Conservation (phyloP, 495 filamentous ascomycete genomes). For the Letharia columbiana region DNA sequence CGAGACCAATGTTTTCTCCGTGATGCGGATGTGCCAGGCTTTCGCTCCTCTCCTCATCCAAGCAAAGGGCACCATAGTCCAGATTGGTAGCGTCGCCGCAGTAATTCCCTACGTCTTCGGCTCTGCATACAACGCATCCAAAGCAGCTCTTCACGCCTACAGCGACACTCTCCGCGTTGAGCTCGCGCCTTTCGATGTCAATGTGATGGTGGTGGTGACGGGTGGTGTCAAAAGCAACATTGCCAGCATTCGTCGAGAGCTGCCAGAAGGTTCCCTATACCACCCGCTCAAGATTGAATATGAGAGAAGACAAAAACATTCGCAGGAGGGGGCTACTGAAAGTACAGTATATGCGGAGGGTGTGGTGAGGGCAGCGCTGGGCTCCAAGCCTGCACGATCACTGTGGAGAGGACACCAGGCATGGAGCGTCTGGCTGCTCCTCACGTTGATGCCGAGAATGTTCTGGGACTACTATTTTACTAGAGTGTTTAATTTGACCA, state of each 20-base stretch:
- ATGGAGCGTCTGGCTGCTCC: slow-evolving; percentile 42
- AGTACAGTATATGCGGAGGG: slow-evolving; percentile 45
- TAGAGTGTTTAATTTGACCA: slow-evolving; percentile 28
- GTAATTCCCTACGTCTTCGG: slow-evolving; percentile 49
- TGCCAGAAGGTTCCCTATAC: slow-evolving; percentile 46
- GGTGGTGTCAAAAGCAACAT: slow-evolving; percentile 55
- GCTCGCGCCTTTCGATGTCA: slow-evolving; percentile 39
- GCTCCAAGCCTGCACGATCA: slow-evolving; percentile 39
- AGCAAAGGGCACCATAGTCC: slow-evolving; percentile 52
- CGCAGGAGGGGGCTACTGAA: slow-evolving; percentile 48
- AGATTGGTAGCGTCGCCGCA: slow-evolving; percentile 50
- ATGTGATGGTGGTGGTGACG: slow-evolving; percentile 48
- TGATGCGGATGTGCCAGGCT: slow-evolving; percentile 51
- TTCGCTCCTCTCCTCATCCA: slow-evolving; percentile 52
- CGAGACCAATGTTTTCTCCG: slow-evolving; percentile 51
- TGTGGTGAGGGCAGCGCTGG: slow-evolving; percentile 48
- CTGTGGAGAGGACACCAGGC: slow-evolving; percentile 46
- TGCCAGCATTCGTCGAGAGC: slow-evolving; percentile 40
- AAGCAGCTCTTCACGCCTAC: slow-evolving; percentile 55
- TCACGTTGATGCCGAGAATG: slow-evolving; percentile 40
- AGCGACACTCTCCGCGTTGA: slow-evolving; percentile 53
- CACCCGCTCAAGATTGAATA: slow-evolving; percentile 44
- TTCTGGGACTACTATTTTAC: slow-evolving; percentile 29
- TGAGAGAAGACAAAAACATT: slow-evolving; percentile 43
- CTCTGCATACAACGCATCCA: slow-evolving; percentile 54